Evolutionary conservation across 2,329 filamentous ascomycete species (phyloP).

Genomic region (Aspergillus quadricinctus): DNA sequence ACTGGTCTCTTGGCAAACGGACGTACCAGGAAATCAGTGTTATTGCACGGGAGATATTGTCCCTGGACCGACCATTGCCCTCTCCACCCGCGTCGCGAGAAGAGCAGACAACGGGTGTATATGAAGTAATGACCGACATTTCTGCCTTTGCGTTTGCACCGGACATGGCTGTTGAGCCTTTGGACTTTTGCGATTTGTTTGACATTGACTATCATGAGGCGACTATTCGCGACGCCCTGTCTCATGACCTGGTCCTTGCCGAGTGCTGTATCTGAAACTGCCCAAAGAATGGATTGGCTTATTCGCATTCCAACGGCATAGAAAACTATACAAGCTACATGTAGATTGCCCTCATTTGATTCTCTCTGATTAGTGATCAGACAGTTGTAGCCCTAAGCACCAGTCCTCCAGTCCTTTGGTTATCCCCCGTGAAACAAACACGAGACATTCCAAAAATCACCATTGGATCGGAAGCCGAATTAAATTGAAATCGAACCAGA

Average conservation of each 20-base stretch:
- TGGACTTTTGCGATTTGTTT: not conserved
- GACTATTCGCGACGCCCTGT: not conserved
- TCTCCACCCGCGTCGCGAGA: not conserved
- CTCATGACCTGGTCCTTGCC: not conserved
- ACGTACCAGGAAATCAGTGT: slow-evolving; percentile 37
- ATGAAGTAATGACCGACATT: not conserved
- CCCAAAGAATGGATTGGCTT: not conserved
- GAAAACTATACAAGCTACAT: too few relatives aligned
- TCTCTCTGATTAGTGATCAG: not conserved
- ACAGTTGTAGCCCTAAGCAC: too few relatives aligned
- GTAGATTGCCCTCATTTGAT: not conserved
- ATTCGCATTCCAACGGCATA: not conserved
- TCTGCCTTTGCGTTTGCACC: not conserved
- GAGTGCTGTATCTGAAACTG: not conserved
- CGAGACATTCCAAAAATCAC: not conserved
- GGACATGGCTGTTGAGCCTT: not conserved
- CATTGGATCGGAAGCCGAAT: not conserved
- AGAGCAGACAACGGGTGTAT: not conserved
- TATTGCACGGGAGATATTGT: slow-evolving; percentile 32
- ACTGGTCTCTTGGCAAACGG: slow-evolving; percentile 32
- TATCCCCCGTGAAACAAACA: not conserved
- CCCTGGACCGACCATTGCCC: not conserved
- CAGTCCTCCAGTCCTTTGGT: too few relatives aligned
- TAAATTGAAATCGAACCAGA: not conserved
- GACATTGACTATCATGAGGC: not conserved